phyloP scores from a whole-genome alignment of 805 yeast genomes.

The Tetrapisispora iriomotensis region DNA sequence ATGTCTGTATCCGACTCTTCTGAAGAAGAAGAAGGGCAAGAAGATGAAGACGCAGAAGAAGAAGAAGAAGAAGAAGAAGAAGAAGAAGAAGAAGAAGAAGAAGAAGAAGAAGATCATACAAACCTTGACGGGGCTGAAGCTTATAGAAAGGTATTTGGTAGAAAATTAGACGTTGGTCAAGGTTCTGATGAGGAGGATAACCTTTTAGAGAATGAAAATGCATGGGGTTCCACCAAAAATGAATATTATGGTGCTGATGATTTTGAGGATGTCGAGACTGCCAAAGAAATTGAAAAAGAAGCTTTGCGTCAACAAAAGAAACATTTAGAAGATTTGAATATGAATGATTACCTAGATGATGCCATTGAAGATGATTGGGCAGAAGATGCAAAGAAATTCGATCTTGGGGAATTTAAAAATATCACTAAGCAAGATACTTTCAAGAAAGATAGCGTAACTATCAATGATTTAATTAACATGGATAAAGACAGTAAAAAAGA shows the following conservation, averaged over 20 bases:
- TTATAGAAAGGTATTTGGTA: conserved; percentile 32
- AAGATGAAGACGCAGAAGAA: conserved; percentile 15
- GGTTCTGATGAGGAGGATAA: conserved; percentile 23
- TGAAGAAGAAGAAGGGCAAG: conserved; percentile 37
- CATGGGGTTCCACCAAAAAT: conserved; percentile 37
- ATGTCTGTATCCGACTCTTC: conserved; percentile 28
- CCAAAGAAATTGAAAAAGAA: conserved; percentile 73
- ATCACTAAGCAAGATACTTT: conserved; percentile 18
- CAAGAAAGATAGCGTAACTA: conserved; percentile 25
- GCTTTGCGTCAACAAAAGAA: conserved; percentile 79
- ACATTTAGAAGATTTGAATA: conserved; percentile 63
- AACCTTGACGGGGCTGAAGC: conserved; percentile 30
- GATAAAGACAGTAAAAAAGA: conserved; percentile 44
- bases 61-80: conserved; percentile 22
- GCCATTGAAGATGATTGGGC: conserved; percentile 68
- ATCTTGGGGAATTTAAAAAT: conserved; percentile 30
- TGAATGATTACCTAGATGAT: conserved; percentile 70
- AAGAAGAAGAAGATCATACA: too few species aligned
- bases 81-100: conserved; percentile 10
- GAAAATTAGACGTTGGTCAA: conserved; percentile 19
- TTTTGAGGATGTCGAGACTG: conserved; percentile 55
- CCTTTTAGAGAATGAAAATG: conserved; percentile 33
- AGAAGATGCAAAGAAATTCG: conserved; percentile 43
- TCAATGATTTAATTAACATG: conserved; percentile 39
- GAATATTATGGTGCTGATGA: conserved; percentile 48